Evolutionary conservation across 768 basidiomycete species (phyloP), one percentile per base, ranked within the genome.

Genomic region (Suillus subalutaceus): DNA sequence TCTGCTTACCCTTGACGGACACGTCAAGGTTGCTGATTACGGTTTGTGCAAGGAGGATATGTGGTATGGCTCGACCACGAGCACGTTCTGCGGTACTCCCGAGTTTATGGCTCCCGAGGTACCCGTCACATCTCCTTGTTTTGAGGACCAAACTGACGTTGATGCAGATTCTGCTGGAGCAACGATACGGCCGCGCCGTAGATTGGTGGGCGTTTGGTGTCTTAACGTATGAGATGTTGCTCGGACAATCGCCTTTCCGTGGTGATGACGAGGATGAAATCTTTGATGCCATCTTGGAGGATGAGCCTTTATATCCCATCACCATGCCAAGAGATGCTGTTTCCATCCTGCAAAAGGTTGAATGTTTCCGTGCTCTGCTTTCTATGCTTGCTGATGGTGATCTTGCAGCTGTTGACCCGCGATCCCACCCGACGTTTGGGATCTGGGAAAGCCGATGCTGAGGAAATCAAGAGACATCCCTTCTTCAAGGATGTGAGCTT

Each of bases 161-260:
- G 7, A 68, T 41, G 35, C 16, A 99, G 96, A 99, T 99, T 78
- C 84, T 99, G 63, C 86, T 99, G n/a, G 97, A 99, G 80, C 97
- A 99, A 80, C 92, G 96, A 57, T 99, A 99, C 72, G 96, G 96
- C 12, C 94, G 96, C 46, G 97, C 97, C 13, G 97, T 99, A 50
- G 97, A 99, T 75, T 99, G 97, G 97, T 99, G 97, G 97, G 97
- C 97, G 15, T 99, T 99, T 76, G 97, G 97, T 69, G 97, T 99
- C 5, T 80, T 99, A 72, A 98, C 92, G 32, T 99, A 99, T 76
- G 97, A 99, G 80, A 99, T 99, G 97, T 80, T 99, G 63, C 85
- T 99, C 32, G 97, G 97, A 56, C 97, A 99, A 80, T 99, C 97
- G 6, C 97, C 97, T 4, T 99, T 99, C 90, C 90, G 96, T 55